These are phyloP conservation scores for Citrullus amarus DNA, from an alignment of 306 rosid species.

Conservation along the genomic window DNA sequence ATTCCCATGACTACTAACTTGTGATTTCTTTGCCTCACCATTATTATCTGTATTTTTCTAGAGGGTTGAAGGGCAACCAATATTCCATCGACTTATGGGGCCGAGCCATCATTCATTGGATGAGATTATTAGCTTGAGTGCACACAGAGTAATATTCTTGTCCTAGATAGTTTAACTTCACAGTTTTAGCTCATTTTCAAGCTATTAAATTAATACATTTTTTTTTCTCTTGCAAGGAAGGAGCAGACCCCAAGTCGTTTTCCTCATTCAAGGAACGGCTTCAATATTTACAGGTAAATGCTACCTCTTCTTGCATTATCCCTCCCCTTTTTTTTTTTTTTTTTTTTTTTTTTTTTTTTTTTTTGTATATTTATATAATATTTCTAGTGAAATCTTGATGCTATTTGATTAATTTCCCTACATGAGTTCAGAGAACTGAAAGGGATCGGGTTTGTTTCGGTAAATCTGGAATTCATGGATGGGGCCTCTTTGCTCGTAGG, in stretches of 20 bases:
- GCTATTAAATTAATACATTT: neutral
- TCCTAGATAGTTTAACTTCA: neutral
- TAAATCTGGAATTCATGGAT: slow-evolving; percentile 97
- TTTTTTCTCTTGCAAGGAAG: slow-evolving; percentile 41
- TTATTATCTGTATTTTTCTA: slow-evolving; percentile 16
- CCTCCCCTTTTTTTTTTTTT: neutral
- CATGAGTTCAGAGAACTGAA: slow-evolving; percentile 61
- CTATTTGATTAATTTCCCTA: slow-evolving; percentile 7
- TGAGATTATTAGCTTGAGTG: slow-evolving; percentile 40
- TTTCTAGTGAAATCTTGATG: neutral
- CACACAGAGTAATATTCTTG: slow-evolving; percentile 35
- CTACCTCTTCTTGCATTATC: slow-evolving; percentile 1
- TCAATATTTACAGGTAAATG: slow-evolving; percentile 54
- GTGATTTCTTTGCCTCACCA: neutral
- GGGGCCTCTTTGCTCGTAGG: slow-evolving; percentile 96
- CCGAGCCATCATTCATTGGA: slow-evolving; percentile 58
- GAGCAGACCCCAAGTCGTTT: slow-evolving; percentile 42
- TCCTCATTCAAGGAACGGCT: slow-evolving; percentile 85
- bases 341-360: neutral
- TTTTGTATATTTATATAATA: neutral
- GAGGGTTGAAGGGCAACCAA: slow-evolving; percentile 41
- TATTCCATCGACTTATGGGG: slow-evolving; percentile 64
- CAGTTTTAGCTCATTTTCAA: neutral
- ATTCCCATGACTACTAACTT: neutral
- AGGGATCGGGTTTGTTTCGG: slow-evolving; percentile 73